These are phyloP conservation scores for Nymphaea colorata DNA, from an alignment of 164 flowering plant genomes.

Conservation along the genomic window DNA sequence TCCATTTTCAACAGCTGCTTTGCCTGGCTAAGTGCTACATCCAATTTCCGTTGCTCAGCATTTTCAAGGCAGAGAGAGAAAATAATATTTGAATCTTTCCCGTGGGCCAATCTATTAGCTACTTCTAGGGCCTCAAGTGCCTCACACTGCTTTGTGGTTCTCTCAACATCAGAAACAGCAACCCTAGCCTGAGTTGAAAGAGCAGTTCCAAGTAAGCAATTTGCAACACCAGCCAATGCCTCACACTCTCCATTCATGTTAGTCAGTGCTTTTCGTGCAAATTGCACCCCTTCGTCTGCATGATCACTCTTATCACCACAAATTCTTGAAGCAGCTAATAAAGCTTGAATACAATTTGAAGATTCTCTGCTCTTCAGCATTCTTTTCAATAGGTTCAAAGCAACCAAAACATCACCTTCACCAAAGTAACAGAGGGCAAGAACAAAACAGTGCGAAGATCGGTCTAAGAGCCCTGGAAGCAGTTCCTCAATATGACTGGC, in stretches of 20 bases:
- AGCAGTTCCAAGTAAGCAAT: slow-evolving; percentile 45
- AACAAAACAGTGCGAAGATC: slow-evolving; percentile 37
- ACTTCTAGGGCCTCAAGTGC: slow-evolving; percentile 55
- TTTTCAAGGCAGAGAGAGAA: slow-evolving; percentile 59
- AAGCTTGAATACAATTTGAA: slow-evolving; percentile 28
- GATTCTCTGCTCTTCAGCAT: slow-evolving; percentile 34
- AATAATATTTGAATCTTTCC: slow-evolving; percentile 34
- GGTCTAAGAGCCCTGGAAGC: slow-evolving; percentile 43
- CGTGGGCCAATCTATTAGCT: slow-evolving; percentile 34
- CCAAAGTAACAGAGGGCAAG: slow-evolving; percentile 78
- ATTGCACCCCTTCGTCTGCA: slow-evolving; percentile 53
- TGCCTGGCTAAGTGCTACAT: slow-evolving; percentile 60
- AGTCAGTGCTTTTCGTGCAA: slow-evolving; percentile 27
- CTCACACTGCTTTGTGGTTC: slow-evolving; percentile 32
- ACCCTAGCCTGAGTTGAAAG: slow-evolving; percentile 44
- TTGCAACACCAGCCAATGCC: slow-evolving; percentile 33
- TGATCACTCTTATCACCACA: slow-evolving; percentile 31
- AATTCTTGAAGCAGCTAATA: slow-evolving; percentile 73
- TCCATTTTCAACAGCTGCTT: slow-evolving; percentile 53
- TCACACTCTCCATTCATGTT: slow-evolving; percentile 27
- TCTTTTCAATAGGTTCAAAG: slow-evolving; percentile 59
- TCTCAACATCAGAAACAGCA: slow-evolving; percentile 41
- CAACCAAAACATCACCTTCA: slow-evolving; percentile 47
- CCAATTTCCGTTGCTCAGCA: slow-evolving; percentile 87
- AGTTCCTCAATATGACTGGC: slow-evolving; percentile 61